Base-by-base conservation (phyloP, 345 rosid genomes). In the Mallotus nudiflorus region DNA sequence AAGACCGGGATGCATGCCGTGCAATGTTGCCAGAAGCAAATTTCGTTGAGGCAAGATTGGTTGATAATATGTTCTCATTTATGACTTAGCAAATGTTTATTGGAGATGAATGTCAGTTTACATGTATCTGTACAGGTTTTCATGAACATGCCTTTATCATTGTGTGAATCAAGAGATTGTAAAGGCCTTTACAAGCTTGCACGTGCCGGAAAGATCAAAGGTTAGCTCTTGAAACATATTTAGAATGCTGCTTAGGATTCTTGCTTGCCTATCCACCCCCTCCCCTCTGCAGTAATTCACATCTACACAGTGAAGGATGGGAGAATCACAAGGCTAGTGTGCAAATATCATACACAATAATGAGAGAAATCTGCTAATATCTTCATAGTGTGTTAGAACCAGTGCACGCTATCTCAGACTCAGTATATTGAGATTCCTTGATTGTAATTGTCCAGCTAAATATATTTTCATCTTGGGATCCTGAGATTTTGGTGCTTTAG, bases 121-220 rank as follows among this genome's bases (percentile, higher is more conserved):
- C 11, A 29, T 67, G 59, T 33, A 60, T 39, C 31, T 62, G 4
- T 51, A 29, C 75, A 94, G 98, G 98, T 94, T 63, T 91, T 78
- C 81, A 90, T 94, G 98, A 87, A 91, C 80, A 88, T 86, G 87
- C 88, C 97, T 62, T 78, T 88, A 59, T 82, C 81, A 70, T 69
- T 94, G 73, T 94, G 97, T 24, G 97, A 94, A 77, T 82, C 88
- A 62, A 90, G 98, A 80, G 98, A 94, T 73, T 77, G 91, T 1
- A 91, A 94, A 83, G 98, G 93, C 31, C 82, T 91, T 60, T 91
- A 91, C 85, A 91, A 90, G 89, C 93, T 94, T 52, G 96, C 97
- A 5, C 96, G 96, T 57, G 93, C 91, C 0, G 95, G 95, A 73
- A 94, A 90, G 82, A 89, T 94, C 67, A 94, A 88, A 87, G 96